Percentiles rank a stretch among this genome's conserved stretches.
Evolutionary conservation across 108 stramenopile genomes (phyloP).

Genomic region (Cyclotella cryptica): DNA sequence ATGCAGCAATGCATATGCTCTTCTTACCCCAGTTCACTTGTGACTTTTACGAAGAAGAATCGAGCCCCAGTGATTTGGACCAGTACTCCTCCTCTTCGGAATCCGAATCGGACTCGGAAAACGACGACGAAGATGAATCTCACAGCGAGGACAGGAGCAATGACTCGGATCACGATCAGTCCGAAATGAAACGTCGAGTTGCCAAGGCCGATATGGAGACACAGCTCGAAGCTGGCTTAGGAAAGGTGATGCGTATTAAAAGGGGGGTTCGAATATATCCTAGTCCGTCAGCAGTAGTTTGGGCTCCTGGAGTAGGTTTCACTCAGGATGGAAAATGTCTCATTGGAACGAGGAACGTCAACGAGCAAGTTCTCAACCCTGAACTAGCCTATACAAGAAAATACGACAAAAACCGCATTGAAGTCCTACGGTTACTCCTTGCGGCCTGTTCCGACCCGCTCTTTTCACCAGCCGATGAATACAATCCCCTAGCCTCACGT

Average conservation of each 20-base stretch:
- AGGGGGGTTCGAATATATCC: slow-evolving; percentile 65
- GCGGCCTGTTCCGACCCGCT: slow-evolving; percentile 92
- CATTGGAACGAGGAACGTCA: background rate
- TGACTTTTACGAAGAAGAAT: slow-evolving; percentile 88
- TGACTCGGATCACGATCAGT: slow-evolving; percentile 5
- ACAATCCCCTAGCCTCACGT: slow-evolving; percentile 85
- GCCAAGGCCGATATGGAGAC: slow-evolving; percentile 66
- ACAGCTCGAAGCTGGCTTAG: slow-evolving; percentile 68
- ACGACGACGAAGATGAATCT: slow-evolving; percentile 14
- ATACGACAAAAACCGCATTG: slow-evolving; percentile 92
- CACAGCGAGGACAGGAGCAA: slow-evolving; percentile 7
- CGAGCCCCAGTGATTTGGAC: slow-evolving; percentile 19
- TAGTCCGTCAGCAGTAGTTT: slow-evolving; percentile 71
- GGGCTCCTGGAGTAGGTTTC: slow-evolving; percentile 80
- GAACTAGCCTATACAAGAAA: slow-evolving; percentile 70
- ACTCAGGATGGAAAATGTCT: slow-evolving; percentile 47
- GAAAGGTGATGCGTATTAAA: slow-evolving; percentile 48
- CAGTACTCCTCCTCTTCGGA: slow-evolving; percentile 14
- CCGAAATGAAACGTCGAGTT: slow-evolving; percentile 9
- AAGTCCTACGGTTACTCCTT: slow-evolving; percentile 93
- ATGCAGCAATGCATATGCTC: slow-evolving; percentile 95
- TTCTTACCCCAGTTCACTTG: slow-evolving; percentile 94
- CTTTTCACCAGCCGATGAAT: slow-evolving; percentile 90
- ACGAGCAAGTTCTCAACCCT: slow-evolving; percentile 24
- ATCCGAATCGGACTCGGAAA: slow-evolving; percentile 20